phyloP scores from a whole-genome alignment of 2,329 filamentous ascomycete species.

The Epichloe sp. region DNA sequence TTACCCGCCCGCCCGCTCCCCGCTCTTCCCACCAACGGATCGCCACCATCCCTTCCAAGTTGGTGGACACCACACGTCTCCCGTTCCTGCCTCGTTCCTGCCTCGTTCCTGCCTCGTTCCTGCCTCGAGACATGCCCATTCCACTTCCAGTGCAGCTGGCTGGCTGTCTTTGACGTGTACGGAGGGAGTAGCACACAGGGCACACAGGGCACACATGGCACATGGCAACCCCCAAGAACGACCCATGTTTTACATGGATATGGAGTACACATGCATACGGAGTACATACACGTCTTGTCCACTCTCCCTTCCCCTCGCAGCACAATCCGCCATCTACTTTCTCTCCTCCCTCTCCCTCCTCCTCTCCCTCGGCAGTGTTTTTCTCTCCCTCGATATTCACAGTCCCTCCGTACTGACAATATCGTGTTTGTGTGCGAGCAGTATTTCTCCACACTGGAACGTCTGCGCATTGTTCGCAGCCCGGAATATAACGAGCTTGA shows the following conservation, averaged over 20 bases:
- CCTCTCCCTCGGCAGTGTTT: not conserved
- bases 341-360: not conserved
- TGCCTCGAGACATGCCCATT: slow-evolving; percentile 26
- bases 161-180: slow-evolving; percentile 1
- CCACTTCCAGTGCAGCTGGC: slow-evolving; percentile 12
- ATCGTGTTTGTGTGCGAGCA: slow-evolving; percentile 18
- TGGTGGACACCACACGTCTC: slow-evolving; percentile 3
- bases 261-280: no score
- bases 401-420: not conserved
- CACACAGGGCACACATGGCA: not conserved
- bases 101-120: slow-evolving; percentile 25
- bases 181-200: no score
- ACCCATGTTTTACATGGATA: not conserved
- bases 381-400: not conserved
- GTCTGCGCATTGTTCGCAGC: slow-evolving; percentile 49
- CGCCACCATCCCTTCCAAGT: not conserved
- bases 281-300: not conserved
- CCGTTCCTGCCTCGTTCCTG: not conserved
- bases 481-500: slow-evolving; percentile 18
- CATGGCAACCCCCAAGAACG: slow-evolving; percentile 3
- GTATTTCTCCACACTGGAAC: slow-evolving; percentile 64
- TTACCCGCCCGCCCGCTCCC: not conserved
- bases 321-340: not conserved
- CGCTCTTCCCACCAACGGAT: not conserved
- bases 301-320: not conserved